Evolutionary conservation across 2,329 filamentous ascomycete genomes (phyloP), one percentile per base, ranked within the genome.

Genomic region (Paecilomyces dactylethromorphus): DNA sequence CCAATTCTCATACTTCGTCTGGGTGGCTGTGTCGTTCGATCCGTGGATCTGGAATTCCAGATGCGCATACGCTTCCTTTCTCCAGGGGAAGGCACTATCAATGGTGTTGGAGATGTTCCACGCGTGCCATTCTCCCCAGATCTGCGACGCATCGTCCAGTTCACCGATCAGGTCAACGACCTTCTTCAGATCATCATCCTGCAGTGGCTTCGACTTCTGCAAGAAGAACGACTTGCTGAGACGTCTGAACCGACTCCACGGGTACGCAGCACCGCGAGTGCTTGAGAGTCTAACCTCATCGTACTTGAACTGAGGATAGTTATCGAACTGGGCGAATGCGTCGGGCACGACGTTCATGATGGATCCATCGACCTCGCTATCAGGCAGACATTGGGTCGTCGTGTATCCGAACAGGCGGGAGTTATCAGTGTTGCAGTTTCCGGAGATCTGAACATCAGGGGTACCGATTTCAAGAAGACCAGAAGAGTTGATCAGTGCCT

Each of bases 181-280:
- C 21, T 57, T 56, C 45, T 51, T 52, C 26, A 64, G 29, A 4
- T 35, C 55, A 5, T 51, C 53, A 32, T 62, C 58, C 11, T n/a
- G 39, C 10, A 61, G 32, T 7, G 56, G 53, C 11, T 55, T 58
- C 18, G 53, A 35, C 51, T 64, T 62, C 15, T 56, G 58, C 53
- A 64, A 56, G 53, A 64, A 62, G 50, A 60, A 64, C 4, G 62
- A 60, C 56, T 64, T 64, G 60, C 45, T 58, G 11, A 61, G 31
- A 18, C 58, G 54, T 6, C 32, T 53, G 54, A 56, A 57, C 18
- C 62, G 60, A 31, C 53, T 32, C 62, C 62, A 64, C 13, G 57
- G 58, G 12, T 29, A 21, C 0, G 62, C 62, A 4, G 55, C 54
- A 13, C 54, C 53, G 12, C 26, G 21, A 54, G 49, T 31, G 6